Evolutionary conservation across 805 yeast genomes (phyloP).

Genomic region (Wickerhamomyces bovis): DNA sequence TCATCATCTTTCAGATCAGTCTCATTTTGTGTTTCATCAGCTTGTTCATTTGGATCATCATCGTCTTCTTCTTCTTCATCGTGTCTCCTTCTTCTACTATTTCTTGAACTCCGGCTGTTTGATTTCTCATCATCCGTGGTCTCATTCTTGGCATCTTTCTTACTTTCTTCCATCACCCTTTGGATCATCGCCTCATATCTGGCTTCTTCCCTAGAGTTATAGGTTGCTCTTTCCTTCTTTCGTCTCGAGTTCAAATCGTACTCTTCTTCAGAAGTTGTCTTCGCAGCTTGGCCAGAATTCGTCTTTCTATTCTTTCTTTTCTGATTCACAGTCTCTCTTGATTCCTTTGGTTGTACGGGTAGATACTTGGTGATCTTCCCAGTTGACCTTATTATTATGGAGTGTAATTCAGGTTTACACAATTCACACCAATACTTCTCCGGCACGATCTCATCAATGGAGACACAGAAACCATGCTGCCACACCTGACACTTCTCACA

Average conservation of each 20-base stretch:
- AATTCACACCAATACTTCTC: slow-evolving; percentile 93
- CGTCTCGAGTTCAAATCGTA: slow-evolving; percentile 10
- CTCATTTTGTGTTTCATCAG: slow-evolving; percentile 1
- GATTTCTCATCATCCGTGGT: slow-evolving; percentile 5
- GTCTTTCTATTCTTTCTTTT: slow-evolving; percentile 23
- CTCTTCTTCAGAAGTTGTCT: slow-evolving; percentile 13
- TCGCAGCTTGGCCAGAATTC: slow-evolving; percentile 4
- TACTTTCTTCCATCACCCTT: slow-evolving; percentile 35
- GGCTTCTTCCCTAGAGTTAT: slow-evolving; percentile 36
- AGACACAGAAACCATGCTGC: slow-evolving; percentile 98
- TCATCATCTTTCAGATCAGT: slow-evolving; percentile 1
- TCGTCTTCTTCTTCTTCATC: slow-evolving; percentile 1
- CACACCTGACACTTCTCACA: slow-evolving; percentile 91
- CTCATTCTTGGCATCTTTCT: slow-evolving; percentile 27
- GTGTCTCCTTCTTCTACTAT: slow-evolving; percentile 6
- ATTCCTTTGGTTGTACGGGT: slow-evolving; percentile 35
- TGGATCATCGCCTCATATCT: slow-evolving; percentile 37
- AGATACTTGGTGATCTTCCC: slow-evolving; percentile 44
- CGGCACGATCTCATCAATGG: slow-evolving; percentile 72
- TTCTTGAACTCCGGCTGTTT: slow-evolving; percentile 4
- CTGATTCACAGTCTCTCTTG: slow-evolving; percentile 4
- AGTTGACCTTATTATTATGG: slow-evolving; percentile 40
- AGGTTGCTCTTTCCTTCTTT: slow-evolving; percentile 33
- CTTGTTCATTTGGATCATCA: neutral
- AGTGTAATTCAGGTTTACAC: slow-evolving; percentile 83